These are phyloP conservation scores for Argentina anserina DNA, from an alignment of 306 rosid genomes.

Conservation along the genomic window DNA sequence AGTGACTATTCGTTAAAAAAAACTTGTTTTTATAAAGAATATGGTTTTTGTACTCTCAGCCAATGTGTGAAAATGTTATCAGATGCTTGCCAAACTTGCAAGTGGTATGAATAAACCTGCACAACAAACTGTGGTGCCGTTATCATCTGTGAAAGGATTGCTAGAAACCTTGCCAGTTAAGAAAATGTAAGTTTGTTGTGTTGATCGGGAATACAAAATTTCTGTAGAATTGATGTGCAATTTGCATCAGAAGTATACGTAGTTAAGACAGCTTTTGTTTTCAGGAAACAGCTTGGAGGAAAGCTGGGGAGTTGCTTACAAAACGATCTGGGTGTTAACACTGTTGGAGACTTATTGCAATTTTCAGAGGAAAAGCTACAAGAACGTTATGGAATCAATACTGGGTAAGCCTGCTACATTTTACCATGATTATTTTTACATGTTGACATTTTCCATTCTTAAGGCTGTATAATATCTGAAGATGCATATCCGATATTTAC, in stretches of 20 bases:
- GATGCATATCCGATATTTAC: not conserved
- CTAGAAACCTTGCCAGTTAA: conserved; percentile 83
- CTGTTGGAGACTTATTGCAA: conserved; percentile 74
- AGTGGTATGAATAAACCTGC: conserved; percentile 97
- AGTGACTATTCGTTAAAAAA: conserved; percentile 11
- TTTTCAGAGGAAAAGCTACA: conserved; percentile 90
- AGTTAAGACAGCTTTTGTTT: conserved; percentile 22
- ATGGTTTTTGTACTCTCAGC: conserved; percentile 13
- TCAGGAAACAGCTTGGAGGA: conserved; percentile 98
- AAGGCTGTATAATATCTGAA: not conserved
- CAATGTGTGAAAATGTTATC: conserved; percentile 29
- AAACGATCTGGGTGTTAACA: conserved; percentile 72
- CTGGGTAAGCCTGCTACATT: conserved; percentile 46
- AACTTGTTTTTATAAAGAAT: not conserved
- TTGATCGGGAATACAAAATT: not conserved
- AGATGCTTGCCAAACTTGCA: conserved; percentile 95
- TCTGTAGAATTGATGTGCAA: not conserved
- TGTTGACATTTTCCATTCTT: not conserved
- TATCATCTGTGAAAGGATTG: conserved; percentile 73
- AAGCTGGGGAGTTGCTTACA: conserved; percentile 88
- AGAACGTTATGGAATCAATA: conserved; percentile 74
- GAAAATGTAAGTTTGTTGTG: conserved; percentile 60
- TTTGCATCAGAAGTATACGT: not conserved
- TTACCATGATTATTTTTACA: not conserved
- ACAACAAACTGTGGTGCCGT: conserved; percentile 91